These are phyloP conservation scores for Neonectria punicea DNA, from an alignment of 2,329 filamentous ascomycete species.

Conservation along the genomic window DNA sequence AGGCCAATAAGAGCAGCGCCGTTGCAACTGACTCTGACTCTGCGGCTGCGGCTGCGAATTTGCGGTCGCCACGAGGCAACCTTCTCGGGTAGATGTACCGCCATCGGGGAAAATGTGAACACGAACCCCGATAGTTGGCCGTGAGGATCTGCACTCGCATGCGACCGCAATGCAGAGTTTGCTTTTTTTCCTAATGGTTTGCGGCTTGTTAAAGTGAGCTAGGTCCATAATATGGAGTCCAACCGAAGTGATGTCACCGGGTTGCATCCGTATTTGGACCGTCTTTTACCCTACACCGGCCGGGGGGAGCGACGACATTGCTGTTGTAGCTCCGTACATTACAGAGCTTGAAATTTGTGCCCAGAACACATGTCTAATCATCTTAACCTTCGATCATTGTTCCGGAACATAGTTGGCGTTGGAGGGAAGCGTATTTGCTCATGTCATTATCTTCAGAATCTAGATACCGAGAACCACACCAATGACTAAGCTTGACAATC, in stretches of 20 bases:
- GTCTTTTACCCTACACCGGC: not conserved
- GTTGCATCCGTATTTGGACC: not conserved
- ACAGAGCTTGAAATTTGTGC: not conserved
- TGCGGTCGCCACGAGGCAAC: not conserved
- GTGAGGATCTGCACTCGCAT: not conserved
- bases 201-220: not conserved
- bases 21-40: not conserved
- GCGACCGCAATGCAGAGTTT: not conserved
- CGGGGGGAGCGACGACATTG: not conserved
- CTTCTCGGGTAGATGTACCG: not conserved
- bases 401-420: not conserved
- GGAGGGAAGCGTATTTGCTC: too few relatives aligned
- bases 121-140: not conserved
- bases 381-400: not conserved
- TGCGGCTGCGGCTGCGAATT: not conserved
- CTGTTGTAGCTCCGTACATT: not conserved
- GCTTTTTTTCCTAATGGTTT: not conserved
- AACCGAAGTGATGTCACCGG: not conserved
- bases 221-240: not conserved
- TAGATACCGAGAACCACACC: not conserved
- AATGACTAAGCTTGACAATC: constrained; percentile 5
- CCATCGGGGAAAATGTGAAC: not conserved
- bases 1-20: constrained; percentile 3
- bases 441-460: too few relatives aligned
- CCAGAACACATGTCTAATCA: not conserved